Conservation (phyloP, 2,329 filamentous ascomycete species). For the Clarireedia sp. region DNA sequence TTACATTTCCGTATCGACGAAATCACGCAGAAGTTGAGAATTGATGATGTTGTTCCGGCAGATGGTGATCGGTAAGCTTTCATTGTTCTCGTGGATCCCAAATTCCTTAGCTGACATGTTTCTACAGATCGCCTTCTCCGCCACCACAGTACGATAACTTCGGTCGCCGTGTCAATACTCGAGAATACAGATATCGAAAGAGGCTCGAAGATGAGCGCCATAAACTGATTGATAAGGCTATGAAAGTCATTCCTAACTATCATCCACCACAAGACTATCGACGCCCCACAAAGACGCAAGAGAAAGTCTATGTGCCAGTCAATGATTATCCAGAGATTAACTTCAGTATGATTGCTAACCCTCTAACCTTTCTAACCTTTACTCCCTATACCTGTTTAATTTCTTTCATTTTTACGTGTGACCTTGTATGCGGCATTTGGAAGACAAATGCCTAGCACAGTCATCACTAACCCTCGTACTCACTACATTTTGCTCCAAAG, state of each 20-base stretch:
- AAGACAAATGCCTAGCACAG: slow-evolving; percentile 24
- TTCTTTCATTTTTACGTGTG: slow-evolving; percentile 38
- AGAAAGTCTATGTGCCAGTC: slow-evolving; percentile 99
- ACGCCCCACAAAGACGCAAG: slow-evolving; percentile 98
- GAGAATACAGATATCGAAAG: slow-evolving; percentile 98
- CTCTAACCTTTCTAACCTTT: slow-evolving; percentile 70
- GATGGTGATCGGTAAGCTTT: slow-evolving; percentile 81
- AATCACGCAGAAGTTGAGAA: slow-evolving; percentile 97
- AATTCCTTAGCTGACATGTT: slow-evolving; percentile 8
- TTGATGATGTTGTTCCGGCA: slow-evolving; percentile 96
- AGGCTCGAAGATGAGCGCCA: slow-evolving; percentile 96
- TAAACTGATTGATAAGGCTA: slow-evolving; percentile 96
- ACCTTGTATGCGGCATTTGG: slow-evolving; percentile 28
- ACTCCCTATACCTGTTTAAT: slow-evolving; percentile 20
- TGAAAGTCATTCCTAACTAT: slow-evolving; percentile 99
- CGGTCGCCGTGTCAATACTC: slow-evolving; percentile 96
- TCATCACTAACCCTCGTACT: slow-evolving; percentile 32
- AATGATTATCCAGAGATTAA: slow-evolving; percentile 99
- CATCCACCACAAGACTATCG: slow-evolving; percentile 97
- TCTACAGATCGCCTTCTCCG: slow-evolving; percentile 78
- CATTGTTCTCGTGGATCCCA: slow-evolving; percentile 2
- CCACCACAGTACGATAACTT: slow-evolving; percentile 98
- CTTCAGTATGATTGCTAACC: slow-evolving; percentile 99
- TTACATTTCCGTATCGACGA: slow-evolving; percentile 96
- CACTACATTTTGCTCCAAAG: slow-evolving; percentile 29